A percentile compares a stretch with the other conserved stretches of the same genome.
Evolutionary conservation across 331 rosid species (phyloP).

Genomic region (Quercus tomentella): DNA sequence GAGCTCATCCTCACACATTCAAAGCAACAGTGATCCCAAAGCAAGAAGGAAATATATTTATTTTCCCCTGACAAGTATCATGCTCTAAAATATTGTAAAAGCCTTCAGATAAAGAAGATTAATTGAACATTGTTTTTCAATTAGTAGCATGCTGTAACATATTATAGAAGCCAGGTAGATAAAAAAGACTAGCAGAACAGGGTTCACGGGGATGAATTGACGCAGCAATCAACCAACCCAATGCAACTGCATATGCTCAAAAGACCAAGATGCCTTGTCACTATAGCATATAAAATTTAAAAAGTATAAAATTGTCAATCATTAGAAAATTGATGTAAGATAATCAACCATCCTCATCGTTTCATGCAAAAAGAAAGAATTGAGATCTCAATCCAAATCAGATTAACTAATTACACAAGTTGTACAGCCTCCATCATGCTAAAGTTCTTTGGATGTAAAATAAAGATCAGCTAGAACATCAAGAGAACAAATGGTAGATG

Average conservation of each 20-base stretch:
- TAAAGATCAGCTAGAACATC: neutral
- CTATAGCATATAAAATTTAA: too few relatives aligned
- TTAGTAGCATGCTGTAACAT: neutral
- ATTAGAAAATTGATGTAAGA: too few relatives aligned
- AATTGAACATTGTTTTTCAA: neutral
- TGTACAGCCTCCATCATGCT: neutral
- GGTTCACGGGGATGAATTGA: neutral
- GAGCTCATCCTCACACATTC: neutral
- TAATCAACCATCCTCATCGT: too few relatives aligned
- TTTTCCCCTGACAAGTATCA: neutral
- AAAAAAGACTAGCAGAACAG: neutral
- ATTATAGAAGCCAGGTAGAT: neutral
- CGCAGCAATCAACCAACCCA: neutral
- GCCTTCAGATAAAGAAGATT: neutral
- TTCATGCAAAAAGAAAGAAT: too few relatives aligned
- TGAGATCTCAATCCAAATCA: neutral
- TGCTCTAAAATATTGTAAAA: neutral
- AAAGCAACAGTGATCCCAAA: neutral
- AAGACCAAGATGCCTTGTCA: neutral
- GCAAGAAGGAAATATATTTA: neutral
- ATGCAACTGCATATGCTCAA: neutral
- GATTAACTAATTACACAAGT: neutral
- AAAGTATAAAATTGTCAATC: too few relatives aligned
- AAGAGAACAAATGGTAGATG: neutral
- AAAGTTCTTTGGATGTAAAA: neutral